Evolutionary conservation across 441 rosid genomes (phyloP).

Genomic region (Erysimum pusillum): DNA sequence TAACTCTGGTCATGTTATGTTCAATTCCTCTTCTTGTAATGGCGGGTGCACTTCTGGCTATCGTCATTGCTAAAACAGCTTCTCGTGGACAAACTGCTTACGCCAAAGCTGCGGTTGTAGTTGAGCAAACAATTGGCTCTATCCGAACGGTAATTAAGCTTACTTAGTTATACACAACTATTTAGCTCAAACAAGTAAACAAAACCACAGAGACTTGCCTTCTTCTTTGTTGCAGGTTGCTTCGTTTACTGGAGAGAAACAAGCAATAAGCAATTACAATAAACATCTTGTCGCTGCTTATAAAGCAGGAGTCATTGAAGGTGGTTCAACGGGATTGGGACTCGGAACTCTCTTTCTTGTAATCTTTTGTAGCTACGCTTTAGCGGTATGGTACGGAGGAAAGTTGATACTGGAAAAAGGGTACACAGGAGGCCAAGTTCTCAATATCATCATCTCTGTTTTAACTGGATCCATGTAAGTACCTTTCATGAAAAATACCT

Average conservation of each 20-base stretch:
- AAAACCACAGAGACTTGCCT: background rate
- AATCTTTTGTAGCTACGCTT: conserved; percentile 64
- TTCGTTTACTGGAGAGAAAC: conserved; percentile 83
- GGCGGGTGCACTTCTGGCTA: conserved; percentile 66
- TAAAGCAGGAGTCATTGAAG: conserved; percentile 68
- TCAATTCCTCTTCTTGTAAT: conserved; percentile 74
- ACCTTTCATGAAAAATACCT: background rate
- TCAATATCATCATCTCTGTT: conserved; percentile 69
- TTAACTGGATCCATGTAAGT: conserved; percentile 58
- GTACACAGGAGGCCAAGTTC: conserved; percentile 72
- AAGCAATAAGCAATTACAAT: conserved; percentile 65
- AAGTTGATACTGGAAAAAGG: conserved; percentile 77
- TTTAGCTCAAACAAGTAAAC: background rate
- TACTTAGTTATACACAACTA: background rate
- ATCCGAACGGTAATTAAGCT: conserved; percentile 68
- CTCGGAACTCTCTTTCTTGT: conserved; percentile 57
- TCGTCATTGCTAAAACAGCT: conserved; percentile 61
- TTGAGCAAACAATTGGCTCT: conserved; percentile 84
- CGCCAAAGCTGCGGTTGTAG: conserved; percentile 68
- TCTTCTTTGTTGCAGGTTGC: conserved; percentile 49
- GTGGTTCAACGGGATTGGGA: conserved; percentile 70
- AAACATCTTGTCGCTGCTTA: conserved; percentile 69
- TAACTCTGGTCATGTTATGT: conserved; percentile 70
- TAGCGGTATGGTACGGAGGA: conserved; percentile 82
- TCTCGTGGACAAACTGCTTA: conserved; percentile 80